Evolutionary conservation across 2,329 filamentous ascomycete genomes (phyloP).

Genomic region (Phaeosphaeria sp.): DNA sequence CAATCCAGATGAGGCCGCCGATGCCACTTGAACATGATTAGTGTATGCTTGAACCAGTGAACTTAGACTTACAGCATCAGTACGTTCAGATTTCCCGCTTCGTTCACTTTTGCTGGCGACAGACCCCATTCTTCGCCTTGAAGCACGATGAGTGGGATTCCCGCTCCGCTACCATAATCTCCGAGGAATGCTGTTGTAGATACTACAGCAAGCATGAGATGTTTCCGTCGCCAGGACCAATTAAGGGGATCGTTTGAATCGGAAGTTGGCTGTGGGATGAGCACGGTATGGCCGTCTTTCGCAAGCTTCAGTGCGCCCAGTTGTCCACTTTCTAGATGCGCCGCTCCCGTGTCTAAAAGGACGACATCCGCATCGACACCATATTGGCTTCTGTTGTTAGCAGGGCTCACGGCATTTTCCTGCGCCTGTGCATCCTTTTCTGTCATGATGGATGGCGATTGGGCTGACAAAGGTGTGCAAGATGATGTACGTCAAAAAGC

Average conservation of each 20-base stretch:
- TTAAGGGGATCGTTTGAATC: conserved; percentile 60
- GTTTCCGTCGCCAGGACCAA: conserved; percentile 58
- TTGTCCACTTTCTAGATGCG: conserved; percentile 29
- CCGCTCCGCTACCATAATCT: conserved; percentile 56
- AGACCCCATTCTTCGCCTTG: conserved; percentile 56
- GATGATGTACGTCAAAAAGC: background rate
- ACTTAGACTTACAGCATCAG: conserved; percentile 54
- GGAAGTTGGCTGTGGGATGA: conserved; percentile 59
- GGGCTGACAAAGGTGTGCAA: background rate
- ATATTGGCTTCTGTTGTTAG: conserved; percentile 15
- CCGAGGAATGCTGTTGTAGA: conserved; percentile 56
- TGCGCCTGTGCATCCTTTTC: background rate
- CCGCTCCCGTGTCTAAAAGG: conserved; percentile 27
- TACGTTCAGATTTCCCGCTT: conserved; percentile 60
- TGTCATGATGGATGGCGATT: background rate
- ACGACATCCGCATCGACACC: conserved; percentile 26
- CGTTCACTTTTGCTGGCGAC: conserved; percentile 57
- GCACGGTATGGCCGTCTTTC: conserved; percentile 50
- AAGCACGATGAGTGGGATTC: conserved; percentile 37
- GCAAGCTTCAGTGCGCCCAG: conserved; percentile 42
- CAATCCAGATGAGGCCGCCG: conserved; percentile 43
- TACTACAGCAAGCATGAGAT: conserved; percentile 57
- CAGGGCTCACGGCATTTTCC: background rate
- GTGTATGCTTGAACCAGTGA: background rate
- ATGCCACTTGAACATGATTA: conserved; percentile 32